A percentile compares a stretch with the other conserved stretches of the same genome.
Conservation (phyloP, 441 rosid genomes). For the Corymbia citriodora region DNA sequence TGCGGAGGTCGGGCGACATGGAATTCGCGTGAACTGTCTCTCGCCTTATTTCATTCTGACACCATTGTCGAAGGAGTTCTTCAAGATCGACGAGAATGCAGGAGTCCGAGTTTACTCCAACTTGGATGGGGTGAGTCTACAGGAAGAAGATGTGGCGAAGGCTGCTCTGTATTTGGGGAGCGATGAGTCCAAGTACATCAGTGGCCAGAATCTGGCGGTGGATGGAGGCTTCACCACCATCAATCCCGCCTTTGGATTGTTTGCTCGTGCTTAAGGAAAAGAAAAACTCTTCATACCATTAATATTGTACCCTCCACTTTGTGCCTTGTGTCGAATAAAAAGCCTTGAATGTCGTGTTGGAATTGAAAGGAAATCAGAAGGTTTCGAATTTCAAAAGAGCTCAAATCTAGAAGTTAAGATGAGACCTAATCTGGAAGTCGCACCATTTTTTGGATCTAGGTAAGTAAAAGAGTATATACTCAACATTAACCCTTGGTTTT, state of each 20-base stretch:
- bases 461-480: neutral
- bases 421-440: neutral
- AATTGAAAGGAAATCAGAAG: neutral
- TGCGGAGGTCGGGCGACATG: neutral
- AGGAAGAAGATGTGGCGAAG: slow-evolving; percentile 4
- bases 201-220: slow-evolving; percentile 4
- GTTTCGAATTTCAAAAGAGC: neutral
- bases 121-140: slow-evolving; percentile 2
- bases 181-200: slow-evolving; percentile 16
- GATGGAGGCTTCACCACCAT: slow-evolving; percentile 13
- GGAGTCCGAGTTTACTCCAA: neutral
- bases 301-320: neutral
- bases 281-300: neutral
- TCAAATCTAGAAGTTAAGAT: neutral
- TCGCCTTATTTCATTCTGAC: slow-evolving; percentile 3
- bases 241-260: neutral
- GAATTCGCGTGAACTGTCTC: slow-evolving; percentile 9
- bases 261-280: neutral
- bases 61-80: neutral
- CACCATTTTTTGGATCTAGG: neutral
- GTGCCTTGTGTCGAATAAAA: neutral
- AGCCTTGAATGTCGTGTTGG: rapidly evolving
- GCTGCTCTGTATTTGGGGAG: slow-evolving; percentile 8
- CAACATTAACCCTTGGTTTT: neutral
- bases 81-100: neutral